These are phyloP conservation scores for Backusella circina DNA, from an alignment of 192 early-diverging fungal genomes.

Conservation along the genomic window DNA sequence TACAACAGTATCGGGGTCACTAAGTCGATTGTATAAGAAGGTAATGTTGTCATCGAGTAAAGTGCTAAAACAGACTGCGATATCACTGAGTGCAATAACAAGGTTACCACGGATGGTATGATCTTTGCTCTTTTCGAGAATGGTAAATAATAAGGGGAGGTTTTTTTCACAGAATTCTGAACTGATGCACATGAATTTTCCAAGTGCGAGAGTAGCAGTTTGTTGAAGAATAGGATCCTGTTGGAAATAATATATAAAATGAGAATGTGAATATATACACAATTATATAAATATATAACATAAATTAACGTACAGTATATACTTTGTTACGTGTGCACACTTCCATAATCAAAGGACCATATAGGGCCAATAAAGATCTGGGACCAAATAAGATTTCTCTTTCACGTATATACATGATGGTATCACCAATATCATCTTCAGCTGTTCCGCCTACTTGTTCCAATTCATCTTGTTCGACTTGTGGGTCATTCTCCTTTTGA, in stretches of 20 bases:
- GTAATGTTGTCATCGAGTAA: slow-evolving; percentile 96
- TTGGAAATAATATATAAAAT: not conserved
- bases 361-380: slow-evolving; percentile 71
- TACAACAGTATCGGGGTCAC: slow-evolving; percentile 75
- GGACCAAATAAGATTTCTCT: slow-evolving; percentile 84
- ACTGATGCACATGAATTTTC: slow-evolving; percentile 97
- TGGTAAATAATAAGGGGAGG: slow-evolving; percentile 86
- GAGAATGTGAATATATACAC: not conserved
- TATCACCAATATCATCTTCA: slow-evolving; percentile 96
- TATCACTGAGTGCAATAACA: slow-evolving; percentile 96
- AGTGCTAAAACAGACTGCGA: slow-evolving; percentile 96
- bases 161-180: slow-evolving; percentile 92
- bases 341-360: slow-evolving; percentile 77
- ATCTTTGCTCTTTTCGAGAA: slow-evolving; percentile 80
- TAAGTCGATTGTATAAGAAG: slow-evolving; percentile 90
- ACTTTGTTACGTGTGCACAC: slow-evolving; percentile 80
- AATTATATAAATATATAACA: not conserved
- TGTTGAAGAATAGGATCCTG: slow-evolving; percentile 86
- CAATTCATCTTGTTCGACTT: slow-evolving; percentile 73
- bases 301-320: slow-evolving; percentile 61
- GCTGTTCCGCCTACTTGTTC: slow-evolving; percentile 89
- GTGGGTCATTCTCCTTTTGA: slow-evolving; percentile 37
- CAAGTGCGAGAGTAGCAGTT: slow-evolving; percentile 80
- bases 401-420: slow-evolving; percentile 83
- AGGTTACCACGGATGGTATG: slow-evolving; percentile 91